phyloP scores from a whole-genome alignment of 164 flowering plant genomes.

The Taxillus chinensis region DNA sequence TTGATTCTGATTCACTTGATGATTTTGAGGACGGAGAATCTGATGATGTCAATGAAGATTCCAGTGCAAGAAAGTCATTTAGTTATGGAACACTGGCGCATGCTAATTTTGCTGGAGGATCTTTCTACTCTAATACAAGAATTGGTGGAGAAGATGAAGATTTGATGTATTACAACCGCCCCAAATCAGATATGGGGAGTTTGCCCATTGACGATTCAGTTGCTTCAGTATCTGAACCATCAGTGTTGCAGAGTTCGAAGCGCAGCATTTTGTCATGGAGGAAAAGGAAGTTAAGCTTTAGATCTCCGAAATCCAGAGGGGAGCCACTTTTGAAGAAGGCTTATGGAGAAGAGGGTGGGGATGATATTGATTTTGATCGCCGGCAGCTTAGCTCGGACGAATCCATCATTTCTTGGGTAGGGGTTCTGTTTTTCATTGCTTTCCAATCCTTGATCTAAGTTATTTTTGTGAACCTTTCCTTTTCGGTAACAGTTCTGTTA shows the following conservation, averaged over 20 bases:
- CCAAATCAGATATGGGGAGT: constrained; percentile 57
- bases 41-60: constrained; percentile 45
- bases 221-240: constrained; percentile 31
- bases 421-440: too few relatives aligned
- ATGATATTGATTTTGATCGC: constrained; percentile 94
- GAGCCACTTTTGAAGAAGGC: constrained; percentile 90
- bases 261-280: constrained; percentile 85
- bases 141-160: constrained; percentile 57
- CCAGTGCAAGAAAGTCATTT: constrained; percentile 66
- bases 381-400: constrained; percentile 95
- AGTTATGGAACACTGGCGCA: constrained; percentile 82
- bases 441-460: too few relatives aligned
- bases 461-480: too few relatives aligned
- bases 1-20: constrained; percentile 70
- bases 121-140: constrained; percentile 43
- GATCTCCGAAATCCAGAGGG: constrained; percentile 89
- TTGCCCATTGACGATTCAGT: constrained; percentile 38
- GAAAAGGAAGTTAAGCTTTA: constrained; percentile 84
- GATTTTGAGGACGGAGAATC: constrained; percentile 64
- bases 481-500: too few relatives aligned
- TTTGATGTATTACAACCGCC: constrained; percentile 60
- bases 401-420: constrained; percentile 14
- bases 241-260: constrained; percentile 44
- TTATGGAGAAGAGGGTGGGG: constrained; percentile 97
- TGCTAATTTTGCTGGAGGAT: constrained; percentile 72